Conservation (phyloP, 306 rosid genomes). For the Malus asiatica region DNA sequence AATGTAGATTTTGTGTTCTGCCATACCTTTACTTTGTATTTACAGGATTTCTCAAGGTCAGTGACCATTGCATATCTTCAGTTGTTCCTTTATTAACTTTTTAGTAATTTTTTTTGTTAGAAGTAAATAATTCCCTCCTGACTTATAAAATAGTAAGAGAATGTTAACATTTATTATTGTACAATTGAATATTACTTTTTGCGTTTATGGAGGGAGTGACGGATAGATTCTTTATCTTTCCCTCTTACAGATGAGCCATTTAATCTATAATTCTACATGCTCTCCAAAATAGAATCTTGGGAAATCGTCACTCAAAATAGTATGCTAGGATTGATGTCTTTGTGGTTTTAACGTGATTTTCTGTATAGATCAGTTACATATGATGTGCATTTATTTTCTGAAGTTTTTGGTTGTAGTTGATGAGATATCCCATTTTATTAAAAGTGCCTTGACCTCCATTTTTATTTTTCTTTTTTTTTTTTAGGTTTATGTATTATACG, state of each 20-base stretch:
- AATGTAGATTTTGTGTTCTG: neutral
- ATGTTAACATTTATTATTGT: neutral
- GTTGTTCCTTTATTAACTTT: neutral
- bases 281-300: neutral
- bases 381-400: neutral
- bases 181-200: neutral
- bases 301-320: neutral
- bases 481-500: neutral
- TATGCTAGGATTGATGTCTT: neutral
- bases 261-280: neutral
- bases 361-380: neutral
- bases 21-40: neutral
- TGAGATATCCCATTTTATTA: neutral
- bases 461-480: neutral
- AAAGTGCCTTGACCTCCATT: neutral
- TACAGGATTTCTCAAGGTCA: neutral
- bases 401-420: neutral
- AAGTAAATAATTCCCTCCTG: neutral
- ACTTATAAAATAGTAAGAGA: neutral
- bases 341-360: neutral
- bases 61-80: neutral
- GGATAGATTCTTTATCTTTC: too few species aligned
- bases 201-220: neutral
- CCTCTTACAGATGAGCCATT: too few species aligned
- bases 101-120: neutral